Percentiles rank a stretch among this genome's conserved stretches.
Evolutionary conservation across 2,329 filamentous ascomycete genomes (phyloP).

Genomic region (Fusarium sp.): DNA sequence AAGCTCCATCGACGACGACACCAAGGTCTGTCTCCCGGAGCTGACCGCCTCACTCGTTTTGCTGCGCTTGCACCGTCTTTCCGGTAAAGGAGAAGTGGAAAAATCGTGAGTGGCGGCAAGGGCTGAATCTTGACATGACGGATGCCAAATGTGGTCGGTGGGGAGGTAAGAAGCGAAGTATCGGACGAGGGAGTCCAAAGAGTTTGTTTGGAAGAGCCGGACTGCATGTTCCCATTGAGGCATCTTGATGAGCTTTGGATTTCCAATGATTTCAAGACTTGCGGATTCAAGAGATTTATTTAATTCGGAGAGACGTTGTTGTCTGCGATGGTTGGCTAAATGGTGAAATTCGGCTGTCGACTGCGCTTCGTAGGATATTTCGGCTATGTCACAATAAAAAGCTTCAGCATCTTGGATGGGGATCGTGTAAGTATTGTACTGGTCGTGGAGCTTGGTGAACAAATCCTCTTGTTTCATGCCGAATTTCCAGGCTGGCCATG

Average conservation of each 20-base stretch:
- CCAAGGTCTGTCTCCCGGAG: background rate
- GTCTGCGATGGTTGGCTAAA: slow-evolving; percentile 62
- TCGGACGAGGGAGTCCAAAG: background rate
- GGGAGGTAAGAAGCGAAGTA: slow-evolving; percentile 61
- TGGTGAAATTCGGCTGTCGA: slow-evolving; percentile 63
- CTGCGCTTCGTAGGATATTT: slow-evolving; percentile 62
- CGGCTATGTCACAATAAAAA: slow-evolving; percentile 68
- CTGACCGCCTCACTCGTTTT: background rate
- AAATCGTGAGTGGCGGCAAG: background rate
- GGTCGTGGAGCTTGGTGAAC: slow-evolving; percentile 65
- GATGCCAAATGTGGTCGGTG: slow-evolving; percentile 52
- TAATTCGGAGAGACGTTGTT: slow-evolving; percentile 63
- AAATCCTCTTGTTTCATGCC: slow-evolving; percentile 67
- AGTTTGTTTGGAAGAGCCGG: background rate
- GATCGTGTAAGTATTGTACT: slow-evolving; percentile 66
- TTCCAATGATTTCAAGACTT: slow-evolving; percentile 65
- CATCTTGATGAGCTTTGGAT: slow-evolving; percentile 65
- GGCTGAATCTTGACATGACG: slow-evolving; percentile 6
- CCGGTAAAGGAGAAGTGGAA: background rate
- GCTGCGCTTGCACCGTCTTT: background rate
- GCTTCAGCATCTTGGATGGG: slow-evolving; percentile 66
- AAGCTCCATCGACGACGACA: background rate
- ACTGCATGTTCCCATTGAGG: slow-evolving; percentile 38
- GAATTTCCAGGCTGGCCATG: slow-evolving; percentile 70
- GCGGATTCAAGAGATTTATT: slow-evolving; percentile 65